Base-by-base conservation (phyloP, 2,329 filamentous ascomycete species). In the Colletotrichum sp. region DNA sequence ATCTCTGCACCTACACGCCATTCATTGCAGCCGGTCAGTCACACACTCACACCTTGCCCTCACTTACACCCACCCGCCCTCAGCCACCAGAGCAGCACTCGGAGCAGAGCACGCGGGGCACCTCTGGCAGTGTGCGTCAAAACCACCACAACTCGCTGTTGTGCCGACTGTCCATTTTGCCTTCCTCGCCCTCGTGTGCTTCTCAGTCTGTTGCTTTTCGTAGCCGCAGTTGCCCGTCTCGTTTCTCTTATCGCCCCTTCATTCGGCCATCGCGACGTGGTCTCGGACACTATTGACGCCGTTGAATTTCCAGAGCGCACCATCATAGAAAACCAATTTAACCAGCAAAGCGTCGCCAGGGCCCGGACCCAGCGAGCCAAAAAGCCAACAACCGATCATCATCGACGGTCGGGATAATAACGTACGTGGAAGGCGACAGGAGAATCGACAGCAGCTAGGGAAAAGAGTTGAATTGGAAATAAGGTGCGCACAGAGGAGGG, bases 231-330 rank as follows among this genome's bases (percentile, higher is more conserved):
- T n/a, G 52, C 59, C 16, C 66, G 24, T 57, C 30, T 44, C 60
- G 15, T 22, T 26, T 32, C 55, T 28, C 34, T 36, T 36, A 15
- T 59, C 16, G 44, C 39, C 26, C 48, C 34, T 44, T 69, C 16
- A 30, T 24, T 59, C 24, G 39, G 59, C 28, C 15, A 57, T 63
- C n/a, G 3, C 63, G 63, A 48, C 22, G n/a, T 24, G 39, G 48
- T 62, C 32, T 73, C 48, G 64, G 44, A 73, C 55, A 48, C 70
- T 73, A 75, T 65, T 66, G 73, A 75, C 73, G 69, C 69, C 73
- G 55, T 44, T 36, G 22, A 75, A 63, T 72, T 16, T 64, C 55
- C 39, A 59, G 48, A 59, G 57, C 55, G 34, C 44, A 52, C 44
- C 44, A 34, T 72, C 28, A 18, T 30, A 32, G 32, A 39, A 32